phyloP scores from a whole-genome alignment of 768 basidiomycete genomes.

The Suillus paluster region DNA sequence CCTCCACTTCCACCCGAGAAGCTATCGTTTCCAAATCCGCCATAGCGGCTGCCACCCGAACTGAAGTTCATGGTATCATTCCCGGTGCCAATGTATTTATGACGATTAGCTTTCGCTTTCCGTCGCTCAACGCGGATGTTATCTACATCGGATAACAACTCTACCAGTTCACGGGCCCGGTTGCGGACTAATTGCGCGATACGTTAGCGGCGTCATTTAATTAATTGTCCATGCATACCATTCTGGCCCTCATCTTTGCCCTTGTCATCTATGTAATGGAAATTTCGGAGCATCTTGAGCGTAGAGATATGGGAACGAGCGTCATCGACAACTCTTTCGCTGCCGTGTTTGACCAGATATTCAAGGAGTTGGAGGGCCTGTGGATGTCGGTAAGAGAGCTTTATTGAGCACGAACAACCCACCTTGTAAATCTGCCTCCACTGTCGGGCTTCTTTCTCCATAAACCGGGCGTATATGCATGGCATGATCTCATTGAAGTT shows the following conservation, averaged over 20 bases:
- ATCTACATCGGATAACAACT: slow-evolving; percentile 89
- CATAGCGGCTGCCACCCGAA: slow-evolving; percentile 61
- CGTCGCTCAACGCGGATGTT: slow-evolving; percentile 86
- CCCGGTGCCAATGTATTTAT: slow-evolving; percentile 88
- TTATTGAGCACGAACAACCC: slow-evolving; percentile 14
- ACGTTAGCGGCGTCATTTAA: not conserved
- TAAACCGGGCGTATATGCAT: slow-evolving; percentile 90
- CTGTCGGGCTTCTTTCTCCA: slow-evolving; percentile 97
- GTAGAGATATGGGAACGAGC: slow-evolving; percentile 93
- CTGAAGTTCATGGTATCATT: slow-evolving; percentile 77
- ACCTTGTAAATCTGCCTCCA: slow-evolving; percentile 99
- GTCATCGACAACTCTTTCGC: slow-evolving; percentile 97
- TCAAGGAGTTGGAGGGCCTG: slow-evolving; percentile 93
- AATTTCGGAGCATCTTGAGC: slow-evolving; percentile 95
- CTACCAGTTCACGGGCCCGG: slow-evolving; percentile 90
- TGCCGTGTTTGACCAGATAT: slow-evolving; percentile 96
- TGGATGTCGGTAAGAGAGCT: not conserved
- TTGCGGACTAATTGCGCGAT: slow-evolving; percentile 76
- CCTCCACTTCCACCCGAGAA: slow-evolving; percentile 36
- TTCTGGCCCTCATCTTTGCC: slow-evolving; percentile 99
- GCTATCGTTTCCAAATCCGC: slow-evolving; percentile 71
- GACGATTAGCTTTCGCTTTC: slow-evolving; percentile 89
- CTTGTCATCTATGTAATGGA: slow-evolving; percentile 98
- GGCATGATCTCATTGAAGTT: slow-evolving; percentile 99
- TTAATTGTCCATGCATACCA: slow-evolving; percentile 50